Evolutionary conservation across 495 filamentous ascomycete genomes (phyloP).

Genomic region (Talaromyces trachyspermus): DNA sequence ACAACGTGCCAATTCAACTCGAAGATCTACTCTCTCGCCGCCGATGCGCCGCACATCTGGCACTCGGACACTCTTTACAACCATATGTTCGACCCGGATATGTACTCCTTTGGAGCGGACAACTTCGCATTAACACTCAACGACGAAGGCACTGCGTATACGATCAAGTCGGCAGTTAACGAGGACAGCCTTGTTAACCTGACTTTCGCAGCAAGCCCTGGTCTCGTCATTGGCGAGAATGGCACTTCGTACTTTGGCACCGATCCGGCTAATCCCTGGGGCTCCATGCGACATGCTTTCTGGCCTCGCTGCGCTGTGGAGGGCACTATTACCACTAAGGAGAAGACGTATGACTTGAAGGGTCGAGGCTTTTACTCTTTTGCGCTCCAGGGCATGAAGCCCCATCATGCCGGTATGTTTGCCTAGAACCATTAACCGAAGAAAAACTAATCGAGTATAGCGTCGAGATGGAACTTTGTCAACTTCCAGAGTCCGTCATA

Average conservation of each 20-base stretch:
- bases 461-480: constrained; percentile 86
- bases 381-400: constrained; percentile 96
- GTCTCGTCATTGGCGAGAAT: constrained; percentile 79
- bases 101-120: constrained; percentile 74
- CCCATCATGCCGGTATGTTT: constrained; percentile 82
- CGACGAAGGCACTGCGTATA: constrained; percentile 72
- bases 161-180: constrained; percentile 78
- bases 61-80: constrained; percentile 67
- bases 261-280: constrained; percentile 80
- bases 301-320: constrained; percentile 81
- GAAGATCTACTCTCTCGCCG: constrained; percentile 77
- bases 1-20: constrained; percentile 86
- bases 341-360: constrained; percentile 73
- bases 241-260: constrained; percentile 82
- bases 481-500: constrained; percentile 83
- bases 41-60: constrained; percentile 65
- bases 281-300: constrained; percentile 81
- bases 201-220: constrained; percentile 71
- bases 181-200: constrained; percentile 71
- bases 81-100: constrained; percentile 76
- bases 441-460: constrained; percentile 38
- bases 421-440: no score
- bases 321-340: constrained; percentile 77
- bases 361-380: constrained; percentile 71
- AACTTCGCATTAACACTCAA: constrained; percentile 75